Conservation (phyloP, 2,329 filamentous ascomycete species). For the Aureobasidium namibiae region DNA sequence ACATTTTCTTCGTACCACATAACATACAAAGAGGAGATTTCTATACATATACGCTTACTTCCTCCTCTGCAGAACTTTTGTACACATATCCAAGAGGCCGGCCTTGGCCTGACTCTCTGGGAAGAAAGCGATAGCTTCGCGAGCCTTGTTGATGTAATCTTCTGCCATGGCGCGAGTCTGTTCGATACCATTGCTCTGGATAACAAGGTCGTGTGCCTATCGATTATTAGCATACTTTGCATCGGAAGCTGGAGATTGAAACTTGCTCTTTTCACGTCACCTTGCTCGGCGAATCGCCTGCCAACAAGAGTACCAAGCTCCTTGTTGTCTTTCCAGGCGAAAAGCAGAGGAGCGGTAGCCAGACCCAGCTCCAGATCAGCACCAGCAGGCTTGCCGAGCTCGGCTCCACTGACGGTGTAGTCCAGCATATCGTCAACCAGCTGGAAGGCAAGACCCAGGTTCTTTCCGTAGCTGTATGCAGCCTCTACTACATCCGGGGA, state of each 20-base stretch:
- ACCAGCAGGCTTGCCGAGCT: conserved; percentile 89
- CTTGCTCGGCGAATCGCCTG: conserved; percentile 75
- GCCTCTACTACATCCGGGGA: conserved; percentile 76
- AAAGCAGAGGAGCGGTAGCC: conserved; percentile 86
- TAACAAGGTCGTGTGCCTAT: conserved; percentile 79
- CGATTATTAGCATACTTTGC: conserved; percentile 18
- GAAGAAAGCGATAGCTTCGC: conserved; percentile 73
- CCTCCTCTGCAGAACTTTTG: conserved; percentile 79
- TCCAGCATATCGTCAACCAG: conserved; percentile 97
- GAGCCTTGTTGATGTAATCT: conserved; percentile 82
- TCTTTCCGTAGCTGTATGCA: conserved; percentile 86
- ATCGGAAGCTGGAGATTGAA: background rate
- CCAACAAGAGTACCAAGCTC: conserved; percentile 84
- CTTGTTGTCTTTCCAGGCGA: conserved; percentile 76
- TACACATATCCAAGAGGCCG: conserved; percentile 85
- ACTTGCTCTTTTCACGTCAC: conserved; percentile 76
- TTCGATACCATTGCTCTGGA: conserved; percentile 76
- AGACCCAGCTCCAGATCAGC: conserved; percentile 89
- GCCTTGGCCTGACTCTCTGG: conserved; percentile 93
- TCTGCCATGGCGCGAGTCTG: conserved; percentile 86
- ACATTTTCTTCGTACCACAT: conserved; percentile 4
- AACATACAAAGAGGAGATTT: conserved; percentile 8
- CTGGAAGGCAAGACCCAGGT: conserved; percentile 91
- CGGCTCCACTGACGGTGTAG: conserved; percentile 76
- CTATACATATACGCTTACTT: conserved; percentile 50